Percentiles rank a stretch among this genome's conserved stretches.
phyloP scores from a whole-genome alignment of 148 eudicot genomes.

The Spergularia bocconei region DNA sequence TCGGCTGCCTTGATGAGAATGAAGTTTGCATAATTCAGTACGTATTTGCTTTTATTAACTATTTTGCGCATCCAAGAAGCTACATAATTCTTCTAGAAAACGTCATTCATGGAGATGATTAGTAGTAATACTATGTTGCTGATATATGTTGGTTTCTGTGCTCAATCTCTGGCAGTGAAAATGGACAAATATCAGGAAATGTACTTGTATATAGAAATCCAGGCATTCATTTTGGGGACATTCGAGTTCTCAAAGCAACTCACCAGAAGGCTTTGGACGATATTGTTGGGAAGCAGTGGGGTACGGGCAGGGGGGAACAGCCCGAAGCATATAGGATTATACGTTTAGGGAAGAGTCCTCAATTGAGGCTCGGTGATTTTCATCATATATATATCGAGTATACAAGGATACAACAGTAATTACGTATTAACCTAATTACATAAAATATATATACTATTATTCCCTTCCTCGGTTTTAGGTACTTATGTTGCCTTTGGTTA shows the following conservation, averaged over 20 bases:
- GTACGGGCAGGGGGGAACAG: no score
- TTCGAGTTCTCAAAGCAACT: conserved; percentile 59
- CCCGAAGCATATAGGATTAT: no score
- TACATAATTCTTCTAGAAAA: no score
- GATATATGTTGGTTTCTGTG: conserved; percentile 5
- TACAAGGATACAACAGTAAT: no score
- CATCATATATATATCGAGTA: no score
- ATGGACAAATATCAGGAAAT: conserved; percentile 58
- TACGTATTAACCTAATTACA: no score
- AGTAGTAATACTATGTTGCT: neutral
- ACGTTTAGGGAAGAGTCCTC: no score
- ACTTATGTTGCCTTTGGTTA: neutral
- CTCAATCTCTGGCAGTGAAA: conserved; percentile 36
- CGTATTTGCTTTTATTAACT: neutral
- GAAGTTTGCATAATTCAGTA: conserved; percentile 88
- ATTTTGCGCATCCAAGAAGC: neutral
- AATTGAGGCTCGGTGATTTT: no score
- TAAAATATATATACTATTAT: no score
- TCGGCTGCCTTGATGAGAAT: conserved; percentile 42
- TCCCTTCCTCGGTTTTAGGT: no score
- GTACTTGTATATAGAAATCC: conserved; percentile 82
- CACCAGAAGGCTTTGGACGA: conserved; percentile 44
- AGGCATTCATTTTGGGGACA: conserved; percentile 75
- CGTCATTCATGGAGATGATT: no score
- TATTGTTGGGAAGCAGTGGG: no score